Base-by-base conservation (phyloP, 768 basidiomycete genomes). In the Leccinum sublutescens region DNA sequence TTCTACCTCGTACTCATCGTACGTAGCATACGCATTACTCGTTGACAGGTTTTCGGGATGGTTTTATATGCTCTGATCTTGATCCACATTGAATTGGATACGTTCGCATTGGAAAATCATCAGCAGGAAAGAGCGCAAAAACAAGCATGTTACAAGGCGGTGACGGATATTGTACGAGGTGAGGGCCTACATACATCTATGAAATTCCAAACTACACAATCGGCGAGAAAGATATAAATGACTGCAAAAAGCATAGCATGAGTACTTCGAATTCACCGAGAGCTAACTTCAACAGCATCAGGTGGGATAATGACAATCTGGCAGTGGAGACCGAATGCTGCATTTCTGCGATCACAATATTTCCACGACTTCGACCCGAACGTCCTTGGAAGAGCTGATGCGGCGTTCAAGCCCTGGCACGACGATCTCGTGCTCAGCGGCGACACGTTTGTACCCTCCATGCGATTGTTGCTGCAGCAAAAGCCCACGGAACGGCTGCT, bases 401-500 rank as follows among this genome's bases (percentile, higher is more conserved):
- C 23, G 49, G 25, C 19, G 25, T 8, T 40, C 38, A n/a, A 54
- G 36, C 7, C 36, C 36, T n/a, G 52, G 40, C 19, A 34, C 31
- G 29, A 52, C 9, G 19, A 57, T 57, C 25, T 43, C 40, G 19
- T 58, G 31, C n/a, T 51, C 50, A 10, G 31, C 15, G n/a, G 50
- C 31, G 6, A 51, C 31, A 2, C 50, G 50, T 19, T 51, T 51
- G 50, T 31, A 51, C 50, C 31, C 50, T 29, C 50, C 50, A 6
- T 25, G 3, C 3, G 31, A 12, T 11, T 57, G 60, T 36, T 54
- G 47, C 48, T 50, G 34, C 14, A 61, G 55, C 48, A 62, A 23
- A 9, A 63, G 17, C 2, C 25, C 52, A 4, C 19, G 33, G 55
- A 64, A 64, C 7, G 57, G 62, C 31, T 63, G 57, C 36, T 38